Base-by-base conservation (phyloP, 2,329 filamentous ascomycete genomes). In the Cercospora sp. region DNA sequence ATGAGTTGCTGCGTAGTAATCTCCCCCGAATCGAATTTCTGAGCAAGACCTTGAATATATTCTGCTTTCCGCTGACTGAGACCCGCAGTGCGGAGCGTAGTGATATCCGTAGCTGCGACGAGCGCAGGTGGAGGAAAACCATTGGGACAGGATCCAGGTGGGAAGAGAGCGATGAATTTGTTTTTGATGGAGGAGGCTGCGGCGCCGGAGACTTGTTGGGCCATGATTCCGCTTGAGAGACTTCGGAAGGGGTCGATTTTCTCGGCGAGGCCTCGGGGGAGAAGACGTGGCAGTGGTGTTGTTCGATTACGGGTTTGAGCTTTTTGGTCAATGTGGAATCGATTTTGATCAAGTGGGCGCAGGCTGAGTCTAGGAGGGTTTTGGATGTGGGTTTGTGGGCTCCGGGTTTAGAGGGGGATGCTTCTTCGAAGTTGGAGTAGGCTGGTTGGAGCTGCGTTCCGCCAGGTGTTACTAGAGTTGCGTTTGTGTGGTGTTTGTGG, bases 1-100 rank as follows among this genome's bases (percentile, higher is more conserved):
- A 91, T 87, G 21, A 98, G 86, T 85, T 95, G 89, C 70, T 86
- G 81, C 10, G 92, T 90, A 55, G 87, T 91, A 63, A 98, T 83
- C 74, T 94, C 91, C 13, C 92, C 92, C 2, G 78, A 84, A 0
- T 81, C 83, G 77, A 98, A 98, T 78, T 94, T 94, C 75, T 90
- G 86, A 0, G 94, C 93, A 5, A 99, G 84, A 0, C 94, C 94
- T 65, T 89, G 87, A 69, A 98, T 89, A 80, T 99, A 99, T 81
- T 98, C 95, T 58, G 95, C 95, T 82, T 99, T 99, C 67, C 95
- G 89, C 81, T 96, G 91, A 3, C 93, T 97, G 61, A 99, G 86
- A 0, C 95, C 95, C 0, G 94, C 95, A 7, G 90, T 90, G 32
- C 94, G 90, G 8, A 99, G 86, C 3, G 81, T 86, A 32, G 90